Evolutionary conservation across 805 yeast genomes (phyloP).

Genomic region (Spathaspora arborariae): DNA sequence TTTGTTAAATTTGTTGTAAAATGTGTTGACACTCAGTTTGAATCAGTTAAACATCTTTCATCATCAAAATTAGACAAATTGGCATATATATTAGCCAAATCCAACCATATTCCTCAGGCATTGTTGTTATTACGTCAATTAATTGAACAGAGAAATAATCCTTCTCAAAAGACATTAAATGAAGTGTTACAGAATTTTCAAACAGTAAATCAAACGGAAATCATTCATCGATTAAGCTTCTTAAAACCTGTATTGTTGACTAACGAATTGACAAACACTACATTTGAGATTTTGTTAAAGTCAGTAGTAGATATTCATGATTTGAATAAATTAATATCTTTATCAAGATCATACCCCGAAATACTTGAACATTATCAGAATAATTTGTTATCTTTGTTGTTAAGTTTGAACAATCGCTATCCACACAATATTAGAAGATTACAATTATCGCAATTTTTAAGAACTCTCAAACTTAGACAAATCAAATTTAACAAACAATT

Average conservation of each 20-base stretch:
- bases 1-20: not conserved
- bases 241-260: conserved; percentile 29
- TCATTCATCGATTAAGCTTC: conserved; percentile 18
- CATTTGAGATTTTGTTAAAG: conserved; percentile 19
- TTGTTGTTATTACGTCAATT: conserved; percentile 12
- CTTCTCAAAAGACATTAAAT: conserved; percentile 20
- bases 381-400: conserved; percentile 16
- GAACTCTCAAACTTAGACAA: not conserved
- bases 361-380: conserved; percentile 11
- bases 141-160: conserved; percentile 12
- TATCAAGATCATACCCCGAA: conserved; percentile 12
- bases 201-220: conserved; percentile 8
- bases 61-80: conserved; percentile 18
- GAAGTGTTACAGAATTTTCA: conserved; percentile 15
- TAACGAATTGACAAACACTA: conserved; percentile 12
- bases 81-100: conserved; percentile 15
- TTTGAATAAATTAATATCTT: conserved; percentile 23
- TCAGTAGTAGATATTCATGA: conserved; percentile 21
- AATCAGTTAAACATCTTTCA: not conserved
- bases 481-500: not conserved
- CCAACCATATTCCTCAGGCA: conserved; percentile 14
- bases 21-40: not conserved
- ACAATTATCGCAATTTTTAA: conserved; percentile 19
- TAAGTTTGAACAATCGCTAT: conserved; percentile 15
- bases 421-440: conserved; percentile 10